These are phyloP conservation scores for Spathaspora arborariae DNA, from an alignment of 805 yeast genomes.

Conservation along the genomic window DNA sequence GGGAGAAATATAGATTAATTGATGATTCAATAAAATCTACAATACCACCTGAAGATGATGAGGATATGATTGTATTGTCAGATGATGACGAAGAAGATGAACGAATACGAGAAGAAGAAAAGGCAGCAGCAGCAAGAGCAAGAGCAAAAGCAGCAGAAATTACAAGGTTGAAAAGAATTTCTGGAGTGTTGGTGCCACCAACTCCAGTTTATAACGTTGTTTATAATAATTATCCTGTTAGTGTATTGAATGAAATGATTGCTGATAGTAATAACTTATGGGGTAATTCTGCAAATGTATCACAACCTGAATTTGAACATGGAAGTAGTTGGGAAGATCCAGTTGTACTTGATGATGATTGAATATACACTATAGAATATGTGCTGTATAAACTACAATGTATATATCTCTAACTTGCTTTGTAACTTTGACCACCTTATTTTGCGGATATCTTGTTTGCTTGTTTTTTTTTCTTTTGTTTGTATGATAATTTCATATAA, in stretches of 20 bases:
- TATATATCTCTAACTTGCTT: no score
- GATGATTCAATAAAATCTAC: constrained; percentile 16
- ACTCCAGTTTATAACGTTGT: background rate
- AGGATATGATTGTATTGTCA: constrained; percentile 26
- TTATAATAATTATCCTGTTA: background rate
- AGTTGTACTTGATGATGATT: background rate
- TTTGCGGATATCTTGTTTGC: no score
- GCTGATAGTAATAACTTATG: background rate
- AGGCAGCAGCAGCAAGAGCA: background rate
- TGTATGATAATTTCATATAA: background rate
- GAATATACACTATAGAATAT: no score
- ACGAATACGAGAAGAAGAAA: constrained; percentile 8
- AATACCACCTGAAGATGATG: constrained; percentile 8
- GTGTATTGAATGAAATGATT: background rate
- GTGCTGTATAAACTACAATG: no score
- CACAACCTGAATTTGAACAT: background rate
- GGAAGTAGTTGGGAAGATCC: constrained; percentile 4
- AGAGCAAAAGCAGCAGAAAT: background rate
- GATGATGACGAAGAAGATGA: constrained; percentile 27
- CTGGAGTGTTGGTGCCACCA: background rate
- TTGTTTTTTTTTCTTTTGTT: background rate
- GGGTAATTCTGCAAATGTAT: background rate
- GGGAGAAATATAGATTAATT: constrained; percentile 30
- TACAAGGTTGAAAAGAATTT: background rate
- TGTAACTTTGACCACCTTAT: no score